These are phyloP conservation scores for Neoconidiobolus thromboides DNA, from an alignment of 371 early-diverging fungal genomes.

Conservation along the genomic window DNA sequence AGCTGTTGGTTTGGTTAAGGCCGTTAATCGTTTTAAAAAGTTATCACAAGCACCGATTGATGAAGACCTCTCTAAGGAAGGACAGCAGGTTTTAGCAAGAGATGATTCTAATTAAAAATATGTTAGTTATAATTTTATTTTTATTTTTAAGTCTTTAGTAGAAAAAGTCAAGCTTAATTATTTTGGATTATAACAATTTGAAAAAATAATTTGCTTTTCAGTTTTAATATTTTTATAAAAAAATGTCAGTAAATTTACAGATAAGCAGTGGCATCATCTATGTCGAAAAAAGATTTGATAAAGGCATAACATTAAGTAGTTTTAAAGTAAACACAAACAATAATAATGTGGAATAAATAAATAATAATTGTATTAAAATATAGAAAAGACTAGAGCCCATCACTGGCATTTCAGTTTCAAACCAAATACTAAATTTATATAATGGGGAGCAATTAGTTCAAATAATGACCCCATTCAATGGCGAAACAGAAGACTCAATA, in stretches of 20 bases:
- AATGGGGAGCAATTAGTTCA: slow-evolving; percentile 35
- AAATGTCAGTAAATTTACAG: too few species aligned
- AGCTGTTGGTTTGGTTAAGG: slow-evolving; percentile 28
- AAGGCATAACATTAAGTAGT: neutral
- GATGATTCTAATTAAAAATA: too few species aligned
- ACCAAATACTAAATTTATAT: slow-evolving; percentile 43
- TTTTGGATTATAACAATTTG: too few species aligned
- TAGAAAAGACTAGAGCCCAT: slow-evolving; percentile 75
- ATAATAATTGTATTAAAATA: neutral
- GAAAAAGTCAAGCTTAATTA: too few species aligned
- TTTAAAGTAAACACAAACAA: neutral
- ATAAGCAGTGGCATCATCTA: too few species aligned
- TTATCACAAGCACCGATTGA: neutral
- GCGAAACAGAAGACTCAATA: slow-evolving; percentile 34
- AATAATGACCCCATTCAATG: slow-evolving; percentile 10
- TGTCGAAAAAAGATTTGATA: slow-evolving; percentile 2
- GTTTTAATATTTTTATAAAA: too few species aligned
- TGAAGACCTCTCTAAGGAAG: neutral
- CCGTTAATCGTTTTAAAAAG: slow-evolving; percentile 11
- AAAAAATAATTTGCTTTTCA: too few species aligned
- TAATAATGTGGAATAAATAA: neutral
- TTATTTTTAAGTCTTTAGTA: too few species aligned
- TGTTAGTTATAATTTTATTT: too few species aligned
- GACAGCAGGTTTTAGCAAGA: too few species aligned
- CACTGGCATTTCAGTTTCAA: slow-evolving; percentile 60